Evolutionary conservation across 73 alveolate species (phyloP).

Genomic region (Uronychia setigera): DNA sequence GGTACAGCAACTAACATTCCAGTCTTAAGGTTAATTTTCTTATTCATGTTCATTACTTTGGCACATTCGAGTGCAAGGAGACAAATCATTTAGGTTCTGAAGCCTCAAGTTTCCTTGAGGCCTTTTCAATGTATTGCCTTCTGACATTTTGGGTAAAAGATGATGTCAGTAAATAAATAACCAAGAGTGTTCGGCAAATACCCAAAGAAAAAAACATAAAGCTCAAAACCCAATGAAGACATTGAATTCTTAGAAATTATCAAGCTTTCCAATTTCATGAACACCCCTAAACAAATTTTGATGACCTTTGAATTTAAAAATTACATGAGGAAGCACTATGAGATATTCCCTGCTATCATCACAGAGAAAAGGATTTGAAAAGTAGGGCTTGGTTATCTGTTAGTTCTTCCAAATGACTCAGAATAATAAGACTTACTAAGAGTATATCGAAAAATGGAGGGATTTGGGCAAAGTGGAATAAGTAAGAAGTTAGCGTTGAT

Average conservation of each 20-base stretch:
- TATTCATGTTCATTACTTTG: background rate
- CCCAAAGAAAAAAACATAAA: too few species aligned
- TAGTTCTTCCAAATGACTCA: slow-evolving; percentile 20
- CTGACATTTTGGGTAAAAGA: too few species aligned
- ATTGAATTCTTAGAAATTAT: too few species aligned
- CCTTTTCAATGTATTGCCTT: background rate
- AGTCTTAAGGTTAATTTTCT: background rate
- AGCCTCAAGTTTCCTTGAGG: too few species aligned
- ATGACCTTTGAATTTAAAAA: slow-evolving; percentile 6
- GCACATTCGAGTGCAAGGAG: background rate
- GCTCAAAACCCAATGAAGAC: too few species aligned
- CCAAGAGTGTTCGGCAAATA: too few species aligned
- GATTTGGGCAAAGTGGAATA: background rate
- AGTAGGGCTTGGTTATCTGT: background rate
- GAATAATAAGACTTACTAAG: slow-evolving; percentile 3
- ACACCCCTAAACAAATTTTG: background rate
- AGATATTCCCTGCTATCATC: slow-evolving; percentile 26
- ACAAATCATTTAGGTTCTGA: too few species aligned
- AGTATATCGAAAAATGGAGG: slow-evolving; percentile 10
- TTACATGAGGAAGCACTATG: slow-evolving; percentile 22
- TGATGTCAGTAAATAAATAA: too few species aligned
- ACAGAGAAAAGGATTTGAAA: background rate
- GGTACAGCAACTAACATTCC: background rate
- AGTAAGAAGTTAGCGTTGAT: background rate
- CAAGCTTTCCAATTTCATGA: too few species aligned